Evolutionary conservation across 345 rosid genomes (phyloP), one percentile per base, ranked within the genome.

Genomic region (Moricandia moricandioides): DNA sequence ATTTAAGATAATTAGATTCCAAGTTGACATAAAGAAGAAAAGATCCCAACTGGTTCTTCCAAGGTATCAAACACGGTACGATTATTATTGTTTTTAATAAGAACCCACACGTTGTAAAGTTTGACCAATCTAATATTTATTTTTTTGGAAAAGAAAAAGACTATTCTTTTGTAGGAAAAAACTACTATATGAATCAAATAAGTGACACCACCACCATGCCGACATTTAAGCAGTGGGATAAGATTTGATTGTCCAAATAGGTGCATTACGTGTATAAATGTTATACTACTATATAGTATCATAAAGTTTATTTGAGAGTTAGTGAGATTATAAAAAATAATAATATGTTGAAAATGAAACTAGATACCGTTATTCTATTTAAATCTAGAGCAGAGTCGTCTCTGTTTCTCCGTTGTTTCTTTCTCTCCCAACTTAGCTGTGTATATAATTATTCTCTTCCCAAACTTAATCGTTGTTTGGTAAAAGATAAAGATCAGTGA

Each of bases 121-220:
- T 76, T 76, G 79, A 76, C 74, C 55, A 6, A 45, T 45, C 51
- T 45, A 45, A 45, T 45, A 29, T 29, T 2, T 29, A 1, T 29
- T 33, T 33, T 33, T 33, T 33, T 16, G 31, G 63, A 52, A 72
- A 14, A 34, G 51, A 11, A 64, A 55, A 12, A 6, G 13, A 21
- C 16, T 29, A 61, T 55, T 39, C 37, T 43, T 74, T 62, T 57
- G n/a, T 7, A 54, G 18, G 24, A 5, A 27, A 16, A 7, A 58
- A 45, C 35, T 52, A 34, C 2, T 2, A 33, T 3, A 14, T 47
- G 16, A 77, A 17, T 43, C 51, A 40, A 35, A 29, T 14, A 56
- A 21, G 67, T 76, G 80, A 77, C 67, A 70, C 67, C 65, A 70
- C 67, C 65, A 77, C 40, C 60, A 77, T 70, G 71, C 57, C 75